A percentile compares a stretch with the other conserved stretches of the same genome.
Conservation (phyloP, 1,139 yeast genomes). For the Magnusiomyces fungicola region DNA sequence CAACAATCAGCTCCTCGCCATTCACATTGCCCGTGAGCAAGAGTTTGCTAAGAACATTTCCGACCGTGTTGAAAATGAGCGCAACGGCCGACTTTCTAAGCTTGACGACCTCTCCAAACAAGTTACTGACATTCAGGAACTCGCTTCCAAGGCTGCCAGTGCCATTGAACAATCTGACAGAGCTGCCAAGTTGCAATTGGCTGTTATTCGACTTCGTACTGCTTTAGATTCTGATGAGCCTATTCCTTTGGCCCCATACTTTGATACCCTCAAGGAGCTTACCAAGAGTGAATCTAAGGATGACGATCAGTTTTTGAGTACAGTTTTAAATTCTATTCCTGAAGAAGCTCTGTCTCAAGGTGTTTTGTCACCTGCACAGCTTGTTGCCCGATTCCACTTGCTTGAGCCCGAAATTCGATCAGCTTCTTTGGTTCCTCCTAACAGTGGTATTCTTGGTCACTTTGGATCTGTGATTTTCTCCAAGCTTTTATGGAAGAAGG, state of each 20-base stretch:
- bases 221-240: conserved; percentile 37
- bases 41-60: conserved; percentile 60
- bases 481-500: conserved; percentile 57
- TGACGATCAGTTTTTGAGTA: conserved; percentile 39
- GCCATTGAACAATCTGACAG: conserved; percentile 51
- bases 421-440: conserved; percentile 83
- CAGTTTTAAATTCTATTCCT: conserved; percentile 42
- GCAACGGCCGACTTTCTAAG: conserved; percentile 70
- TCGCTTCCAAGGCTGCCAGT: conserved; percentile 51
- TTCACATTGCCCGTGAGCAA: conserved; percentile 64
- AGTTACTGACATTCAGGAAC: conserved; percentile 50
- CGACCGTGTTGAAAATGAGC: conserved; percentile 66
- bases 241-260: conserved; percentile 33
- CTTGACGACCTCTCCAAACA: conserved; percentile 53
- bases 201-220: conserved; percentile 48
- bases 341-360: conserved; percentile 48
- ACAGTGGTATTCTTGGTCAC: conserved; percentile 93
- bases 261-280: conserved; percentile 33
- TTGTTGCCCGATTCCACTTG: conserved; percentile 63
- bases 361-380: conserved; percentile 43
- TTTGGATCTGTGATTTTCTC: conserved; percentile 72
- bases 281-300: neutral
- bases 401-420: conserved; percentile 83
- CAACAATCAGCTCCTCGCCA: conserved; percentile 65
- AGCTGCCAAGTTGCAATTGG: conserved; percentile 49